Percentiles rank a stretch among this genome's conserved stretches.
Evolutionary conservation across 2,329 filamentous ascomycete species (phyloP).

Genomic region (Talaromyces sp.): DNA sequence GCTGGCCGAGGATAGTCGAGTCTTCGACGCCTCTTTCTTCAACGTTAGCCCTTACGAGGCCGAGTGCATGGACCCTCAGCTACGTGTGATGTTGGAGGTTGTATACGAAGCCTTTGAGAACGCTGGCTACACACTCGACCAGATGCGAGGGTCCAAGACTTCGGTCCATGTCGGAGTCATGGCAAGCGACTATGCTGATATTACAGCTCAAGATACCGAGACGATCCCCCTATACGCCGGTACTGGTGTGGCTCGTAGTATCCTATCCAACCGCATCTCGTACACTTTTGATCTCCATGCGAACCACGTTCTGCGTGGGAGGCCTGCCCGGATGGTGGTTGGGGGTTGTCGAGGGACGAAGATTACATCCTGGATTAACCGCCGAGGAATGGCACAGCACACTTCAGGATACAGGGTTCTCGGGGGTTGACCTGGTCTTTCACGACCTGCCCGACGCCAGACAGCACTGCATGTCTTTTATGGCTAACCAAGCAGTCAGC

Average conservation of each 20-base stretch:
- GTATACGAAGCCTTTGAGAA: constrained; percentile 36
- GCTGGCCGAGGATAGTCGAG: constrained; percentile 19
- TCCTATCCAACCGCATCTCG: constrained; percentile 37
- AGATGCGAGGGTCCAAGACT: constrained; percentile 22
- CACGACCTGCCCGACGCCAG: background rate
- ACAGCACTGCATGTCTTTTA: background rate
- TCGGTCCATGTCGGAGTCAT: constrained; percentile 25
- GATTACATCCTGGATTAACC: background rate
- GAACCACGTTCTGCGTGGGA: too few relatives aligned
- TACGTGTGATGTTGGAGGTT: constrained; percentile 27
- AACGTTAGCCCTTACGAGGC: background rate
- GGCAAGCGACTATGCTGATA: constrained; percentile 21
- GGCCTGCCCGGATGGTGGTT: constrained; percentile 39
- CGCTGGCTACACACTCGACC: constrained; percentile 18
- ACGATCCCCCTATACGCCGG: constrained; percentile 15
- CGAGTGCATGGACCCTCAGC: constrained; percentile 7
- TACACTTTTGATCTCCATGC: constrained; percentile 38
- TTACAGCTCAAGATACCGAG: constrained; percentile 16
- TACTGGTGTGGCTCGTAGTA: constrained; percentile 31
- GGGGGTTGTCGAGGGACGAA: constrained; percentile 14
- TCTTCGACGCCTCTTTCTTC: constrained; percentile 28
- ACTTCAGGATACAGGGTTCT: constrained; percentile 1
- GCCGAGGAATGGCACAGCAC: background rate
- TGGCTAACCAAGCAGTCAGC: constrained; percentile 6
- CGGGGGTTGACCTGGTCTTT: constrained; percentile 1